phyloP scores from a whole-genome alignment of 768 basidiomycete genomes.

The Kwoniella europaea region DNA sequence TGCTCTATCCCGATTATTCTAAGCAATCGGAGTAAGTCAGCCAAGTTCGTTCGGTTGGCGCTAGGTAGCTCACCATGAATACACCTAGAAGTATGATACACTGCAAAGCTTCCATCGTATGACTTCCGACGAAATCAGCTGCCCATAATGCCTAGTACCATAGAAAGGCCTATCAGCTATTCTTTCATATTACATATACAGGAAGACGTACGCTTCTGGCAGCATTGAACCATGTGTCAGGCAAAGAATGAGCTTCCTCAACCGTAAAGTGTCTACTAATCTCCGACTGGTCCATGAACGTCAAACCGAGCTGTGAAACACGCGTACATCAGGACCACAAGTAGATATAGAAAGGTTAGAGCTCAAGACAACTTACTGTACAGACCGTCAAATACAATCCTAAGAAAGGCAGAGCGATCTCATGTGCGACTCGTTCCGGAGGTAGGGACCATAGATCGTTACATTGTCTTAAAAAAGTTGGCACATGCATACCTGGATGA shows the following conservation, averaged over 20 bases:
- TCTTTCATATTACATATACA: background rate
- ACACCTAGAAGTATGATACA: slow-evolving; percentile 52
- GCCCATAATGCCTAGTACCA: slow-evolving; percentile 49
- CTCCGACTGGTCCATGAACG: slow-evolving; percentile 56
- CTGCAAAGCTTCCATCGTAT: slow-evolving; percentile 55
- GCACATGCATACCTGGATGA: slow-evolving; percentile 52
- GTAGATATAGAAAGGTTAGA: background rate
- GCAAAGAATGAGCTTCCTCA: slow-evolving; percentile 50
- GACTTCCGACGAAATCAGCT: slow-evolving; percentile 55
- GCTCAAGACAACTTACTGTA: slow-evolving; percentile 42
- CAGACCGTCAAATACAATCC: slow-evolving; percentile 54
- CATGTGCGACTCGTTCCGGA: slow-evolving; percentile 39
- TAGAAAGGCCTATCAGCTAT: background rate
- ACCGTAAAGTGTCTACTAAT: slow-evolving; percentile 50
- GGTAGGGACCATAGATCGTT: slow-evolving; percentile 58
- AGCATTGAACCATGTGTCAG: slow-evolving; percentile 53
- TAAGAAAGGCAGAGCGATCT: slow-evolving; percentile 56
- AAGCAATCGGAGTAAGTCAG: background rate
- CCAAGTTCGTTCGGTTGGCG: background rate
- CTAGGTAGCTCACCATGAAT: slow-evolving; percentile 49
- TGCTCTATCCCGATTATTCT: slow-evolving; percentile 59
- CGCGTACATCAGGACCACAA: background rate
- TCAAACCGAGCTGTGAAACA: slow-evolving; percentile 50
- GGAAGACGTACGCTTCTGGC: slow-evolving; percentile 37
- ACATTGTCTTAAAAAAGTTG: slow-evolving; percentile 57